Percentiles rank a stretch among this genome's conserved stretches.
Evolutionary conservation across 1,284 basidiomycete genomes (phyloP).

Genomic region (Bondarzewia mesenterica): DNA sequence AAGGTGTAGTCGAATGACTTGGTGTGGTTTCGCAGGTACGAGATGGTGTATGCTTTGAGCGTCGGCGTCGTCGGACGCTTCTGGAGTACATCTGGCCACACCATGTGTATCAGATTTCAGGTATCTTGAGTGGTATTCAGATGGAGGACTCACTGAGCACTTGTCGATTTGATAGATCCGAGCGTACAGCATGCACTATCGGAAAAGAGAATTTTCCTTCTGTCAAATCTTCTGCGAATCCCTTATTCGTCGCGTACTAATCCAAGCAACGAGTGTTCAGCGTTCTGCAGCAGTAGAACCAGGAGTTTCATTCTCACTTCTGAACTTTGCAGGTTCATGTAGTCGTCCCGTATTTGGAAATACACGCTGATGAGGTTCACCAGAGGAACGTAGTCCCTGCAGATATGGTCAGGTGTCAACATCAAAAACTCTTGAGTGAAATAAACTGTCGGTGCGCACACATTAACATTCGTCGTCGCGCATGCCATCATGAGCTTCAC

Average conservation of each 20-base stretch:
- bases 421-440: not conserved
- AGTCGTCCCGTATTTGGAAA: constrained; percentile 97
- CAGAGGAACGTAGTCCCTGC: constrained; percentile 83
- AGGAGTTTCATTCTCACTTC: constrained; percentile 40
- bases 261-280: no score
- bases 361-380: constrained; percentile 92
- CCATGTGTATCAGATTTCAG: not conserved
- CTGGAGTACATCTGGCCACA: constrained; percentile 69
- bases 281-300: no score
- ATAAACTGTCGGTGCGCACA: constrained; percentile 38
- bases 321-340: constrained; percentile 89
- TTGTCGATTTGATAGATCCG: constrained; percentile 66
- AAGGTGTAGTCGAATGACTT: constrained; percentile 74
- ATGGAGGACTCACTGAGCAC: constrained; percentile 61
- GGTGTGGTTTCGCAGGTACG: constrained; percentile 66
- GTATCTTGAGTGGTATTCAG: not conserved
- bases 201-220: constrained; percentile 98
- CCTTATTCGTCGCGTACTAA: constrained; percentile 87
- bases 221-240: constrained; percentile 90
- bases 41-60: constrained; percentile 73
- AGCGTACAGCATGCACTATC: constrained; percentile 81
- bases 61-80: constrained; percentile 78
- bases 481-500: constrained; percentile 97
- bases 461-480: constrained; percentile 47
- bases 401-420: not conserved